These are phyloP conservation scores for Neofusicoccum laricinum DNA, from an alignment of 2,329 filamentous ascomycete genomes.

Conservation along the genomic window DNA sequence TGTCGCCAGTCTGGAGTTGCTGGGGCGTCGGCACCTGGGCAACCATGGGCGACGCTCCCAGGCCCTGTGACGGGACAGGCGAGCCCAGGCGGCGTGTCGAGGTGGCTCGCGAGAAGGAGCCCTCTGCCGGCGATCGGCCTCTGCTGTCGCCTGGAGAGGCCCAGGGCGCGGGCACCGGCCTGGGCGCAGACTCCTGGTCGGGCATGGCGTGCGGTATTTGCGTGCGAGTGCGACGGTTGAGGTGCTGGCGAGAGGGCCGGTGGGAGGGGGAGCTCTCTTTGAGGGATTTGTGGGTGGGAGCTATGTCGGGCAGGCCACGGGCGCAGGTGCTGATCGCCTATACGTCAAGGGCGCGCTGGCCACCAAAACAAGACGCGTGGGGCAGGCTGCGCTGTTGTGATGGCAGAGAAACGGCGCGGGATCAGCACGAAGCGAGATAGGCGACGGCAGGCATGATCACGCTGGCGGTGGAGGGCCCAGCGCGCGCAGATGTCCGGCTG, in stretches of 20 bases:
- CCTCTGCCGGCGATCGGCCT: slow-evolving; percentile 29
- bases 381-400: not conserved
- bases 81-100: slow-evolving; percentile 56
- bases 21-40: slow-evolving; percentile 51
- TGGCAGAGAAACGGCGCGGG: slow-evolving; percentile 1
- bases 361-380: not conserved
- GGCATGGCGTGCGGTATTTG: slow-evolving; percentile 16
- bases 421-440: slow-evolving; percentile 12
- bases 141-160: slow-evolving; percentile 24
- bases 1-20: slow-evolving; percentile 37
- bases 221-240: not conserved
- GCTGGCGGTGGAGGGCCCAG: slow-evolving; percentile 14
- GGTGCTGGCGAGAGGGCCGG: not conserved
- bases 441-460: slow-evolving; percentile 14
- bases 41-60: slow-evolving; percentile 42
- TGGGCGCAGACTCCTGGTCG: slow-evolving; percentile 21
- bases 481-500: slow-evolving; percentile 13
- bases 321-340: not conserved
- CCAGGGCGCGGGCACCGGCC: slow-evolving; percentile 27
- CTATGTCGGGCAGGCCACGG: not conserved
- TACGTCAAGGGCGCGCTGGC: not conserved
- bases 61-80: slow-evolving; percentile 51
- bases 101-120: slow-evolving; percentile 48
- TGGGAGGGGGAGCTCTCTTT: not conserved
- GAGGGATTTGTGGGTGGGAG: slow-evolving; percentile 1